Evolutionary conservation across 2,329 filamentous ascomycete genomes (phyloP).

Genomic region (Lasiodiplodia sp.): DNA sequence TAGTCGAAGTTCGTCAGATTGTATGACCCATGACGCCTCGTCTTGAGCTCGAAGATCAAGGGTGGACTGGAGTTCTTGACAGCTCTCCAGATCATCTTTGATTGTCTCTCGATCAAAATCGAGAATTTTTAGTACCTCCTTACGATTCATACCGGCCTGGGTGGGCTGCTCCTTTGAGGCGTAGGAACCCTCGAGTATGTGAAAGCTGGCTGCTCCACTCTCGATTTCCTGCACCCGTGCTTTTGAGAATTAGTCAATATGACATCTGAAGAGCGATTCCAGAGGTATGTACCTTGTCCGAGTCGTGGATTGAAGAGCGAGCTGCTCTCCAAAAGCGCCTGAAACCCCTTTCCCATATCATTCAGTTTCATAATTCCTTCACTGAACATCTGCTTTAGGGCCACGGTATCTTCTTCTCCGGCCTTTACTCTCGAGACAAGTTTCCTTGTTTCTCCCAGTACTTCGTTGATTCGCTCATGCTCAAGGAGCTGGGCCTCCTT

Average conservation of each 20-base stretch:
- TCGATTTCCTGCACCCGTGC: too few species aligned
- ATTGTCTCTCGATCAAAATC: neutral
- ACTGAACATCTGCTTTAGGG: neutral
- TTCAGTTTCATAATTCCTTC: neutral
- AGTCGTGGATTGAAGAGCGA: neutral
- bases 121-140: neutral
- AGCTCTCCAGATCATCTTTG: neutral
- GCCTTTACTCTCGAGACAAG: neutral
- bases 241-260: too few species aligned
- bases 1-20: slow-evolving; percentile 13
- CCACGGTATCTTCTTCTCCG: neutral
- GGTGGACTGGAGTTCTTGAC: neutral
- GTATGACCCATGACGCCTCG: slow-evolving; percentile 26
- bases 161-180: neutral
- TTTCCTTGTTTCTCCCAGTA: neutral
- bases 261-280: too few species aligned
- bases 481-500: neutral
- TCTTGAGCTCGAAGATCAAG: slow-evolving; percentile 6
- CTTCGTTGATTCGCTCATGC: neutral
- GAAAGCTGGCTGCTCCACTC: too few species aligned
- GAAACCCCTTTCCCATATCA: neutral
- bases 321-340: neutral
- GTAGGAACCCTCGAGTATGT: neutral
- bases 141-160: neutral
- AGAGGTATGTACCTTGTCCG: neutral